These are phyloP conservation scores for Cucumis melo DNA, from an alignment of 306 rosid genomes.

Conservation along the genomic window DNA sequence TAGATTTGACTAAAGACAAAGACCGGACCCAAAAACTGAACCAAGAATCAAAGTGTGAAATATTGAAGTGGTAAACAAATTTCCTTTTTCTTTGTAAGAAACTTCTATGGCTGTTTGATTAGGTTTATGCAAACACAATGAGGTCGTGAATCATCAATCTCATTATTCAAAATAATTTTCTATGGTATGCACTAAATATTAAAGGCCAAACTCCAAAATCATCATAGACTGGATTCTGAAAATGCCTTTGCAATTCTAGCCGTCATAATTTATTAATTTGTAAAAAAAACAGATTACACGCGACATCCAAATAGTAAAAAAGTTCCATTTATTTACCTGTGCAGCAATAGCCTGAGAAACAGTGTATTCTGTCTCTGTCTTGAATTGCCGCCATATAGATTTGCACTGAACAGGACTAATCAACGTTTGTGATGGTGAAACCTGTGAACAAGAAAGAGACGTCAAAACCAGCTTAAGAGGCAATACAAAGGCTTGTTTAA, in stretches of 20 bases:
- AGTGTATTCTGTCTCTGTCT: conserved; percentile 77
- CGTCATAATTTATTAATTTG: neutral
- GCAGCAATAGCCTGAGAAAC: conserved; percentile 97
- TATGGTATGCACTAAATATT: neutral
- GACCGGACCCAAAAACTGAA: neutral
- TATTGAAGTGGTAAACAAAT: neutral
- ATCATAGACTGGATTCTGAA: neutral
- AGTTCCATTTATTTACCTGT: conserved; percentile 36
- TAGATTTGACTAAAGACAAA: neutral
- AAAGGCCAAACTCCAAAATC: neutral
- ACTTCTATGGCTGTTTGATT: neutral
- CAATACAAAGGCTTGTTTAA: neutral
- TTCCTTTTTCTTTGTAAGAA: neutral
- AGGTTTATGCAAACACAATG: neutral
- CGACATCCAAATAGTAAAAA: neutral
- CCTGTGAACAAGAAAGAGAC: conserved; percentile 28
- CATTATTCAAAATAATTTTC: neutral
- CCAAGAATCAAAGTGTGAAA: neutral
- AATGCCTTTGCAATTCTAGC: neutral
- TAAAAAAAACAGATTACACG: neutral
- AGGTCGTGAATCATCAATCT: neutral
- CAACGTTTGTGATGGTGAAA: conserved; percentile 59
- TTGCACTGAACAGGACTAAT: conserved; percentile 96
- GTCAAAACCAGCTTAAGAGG: neutral
- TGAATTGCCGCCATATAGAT: conserved; percentile 94